Evolutionary conservation across 306 rosid genomes (phyloP).

Genomic region (Lathyrus sativus): DNA sequence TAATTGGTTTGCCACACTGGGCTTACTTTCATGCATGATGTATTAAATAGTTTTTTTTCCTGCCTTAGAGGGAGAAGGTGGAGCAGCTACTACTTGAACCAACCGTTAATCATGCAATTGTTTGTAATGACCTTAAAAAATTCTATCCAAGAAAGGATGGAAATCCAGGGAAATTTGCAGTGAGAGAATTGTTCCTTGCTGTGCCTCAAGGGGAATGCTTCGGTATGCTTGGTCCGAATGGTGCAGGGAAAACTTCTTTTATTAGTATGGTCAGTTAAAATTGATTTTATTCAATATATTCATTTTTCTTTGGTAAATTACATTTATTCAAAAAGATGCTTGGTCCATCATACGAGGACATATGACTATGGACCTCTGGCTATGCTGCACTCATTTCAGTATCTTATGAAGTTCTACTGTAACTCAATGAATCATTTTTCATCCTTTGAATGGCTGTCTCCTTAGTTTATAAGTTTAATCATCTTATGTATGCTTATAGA

Average conservation of each 20-base stretch:
- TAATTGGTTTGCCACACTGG: neutral
- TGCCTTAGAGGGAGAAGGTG: constrained; percentile 71
- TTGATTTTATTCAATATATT: constrained; percentile 3
- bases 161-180: constrained; percentile 82
- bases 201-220: constrained; percentile 90
- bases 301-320: neutral
- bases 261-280: constrained; percentile 79
- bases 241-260: constrained; percentile 96
- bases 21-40: constrained; percentile 7
- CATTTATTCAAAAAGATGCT: neutral
- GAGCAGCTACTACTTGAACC: constrained; percentile 61
- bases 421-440: constrained; percentile 1
- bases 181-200: constrained; percentile 82
- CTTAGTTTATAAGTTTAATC: constrained; percentile 27
- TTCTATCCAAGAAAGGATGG: constrained; percentile 85
- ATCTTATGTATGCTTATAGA: constrained; percentile 47
- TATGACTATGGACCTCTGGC: constrained; percentile 19
- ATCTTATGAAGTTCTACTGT: constrained; percentile 15
- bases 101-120: constrained; percentile 53
- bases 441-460: constrained; percentile 30
- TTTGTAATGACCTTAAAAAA: constrained; percentile 69
- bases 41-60: constrained; percentile 28
- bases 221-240: constrained; percentile 98
- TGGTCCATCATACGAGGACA: neutral
- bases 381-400: constrained; percentile 9